Evolutionary conservation across 805 yeast genomes (phyloP).

Genomic region (Metschnikowia baotianmanensis): DNA sequence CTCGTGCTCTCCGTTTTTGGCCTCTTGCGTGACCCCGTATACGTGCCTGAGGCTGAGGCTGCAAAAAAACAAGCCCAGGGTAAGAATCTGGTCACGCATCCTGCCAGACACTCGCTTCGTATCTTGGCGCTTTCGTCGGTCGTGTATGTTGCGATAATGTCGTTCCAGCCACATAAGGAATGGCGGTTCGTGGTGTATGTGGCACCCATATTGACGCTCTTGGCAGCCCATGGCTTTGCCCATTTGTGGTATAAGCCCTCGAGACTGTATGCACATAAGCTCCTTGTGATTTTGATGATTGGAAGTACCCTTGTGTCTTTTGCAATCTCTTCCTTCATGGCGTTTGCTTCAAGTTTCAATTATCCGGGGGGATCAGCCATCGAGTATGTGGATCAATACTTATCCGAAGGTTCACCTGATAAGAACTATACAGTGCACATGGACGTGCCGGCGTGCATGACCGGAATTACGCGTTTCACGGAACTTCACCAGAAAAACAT

Average conservation of each 20-base stretch:
- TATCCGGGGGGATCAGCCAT: constrained; percentile 91
- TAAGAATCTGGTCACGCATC: constrained; percentile 29
- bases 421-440: constrained; percentile 54
- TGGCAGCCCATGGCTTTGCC: constrained; percentile 62
- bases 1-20: constrained; percentile 39
- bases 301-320: constrained; percentile 25
- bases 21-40: constrained; percentile 44
- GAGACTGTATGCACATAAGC: constrained; percentile 23
- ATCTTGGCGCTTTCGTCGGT: constrained; percentile 51
- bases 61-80: constrained; percentile 1
- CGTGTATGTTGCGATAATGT: constrained; percentile 59
- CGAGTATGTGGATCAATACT: constrained; percentile 44
- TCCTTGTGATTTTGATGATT: constrained; percentile 24
- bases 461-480: constrained; percentile 78
- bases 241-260: constrained; percentile 22
- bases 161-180: constrained; percentile 88
- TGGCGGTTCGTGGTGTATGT: constrained; percentile 86
- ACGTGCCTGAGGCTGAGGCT: constrained; percentile 25
- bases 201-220: constrained; percentile 62
- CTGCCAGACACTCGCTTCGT: constrained; percentile 33
- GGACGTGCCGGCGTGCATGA: constrained; percentile 81
- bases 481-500: constrained; percentile 44
- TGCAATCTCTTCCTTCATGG: constrained; percentile 48
- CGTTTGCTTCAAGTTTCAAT: constrained; percentile 65
- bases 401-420: constrained; percentile 22